These are phyloP conservation scores for Ampelocalamus luodianensis DNA, from an alignment of 176 grass and related monocot genomes.

Conservation along the genomic window DNA sequence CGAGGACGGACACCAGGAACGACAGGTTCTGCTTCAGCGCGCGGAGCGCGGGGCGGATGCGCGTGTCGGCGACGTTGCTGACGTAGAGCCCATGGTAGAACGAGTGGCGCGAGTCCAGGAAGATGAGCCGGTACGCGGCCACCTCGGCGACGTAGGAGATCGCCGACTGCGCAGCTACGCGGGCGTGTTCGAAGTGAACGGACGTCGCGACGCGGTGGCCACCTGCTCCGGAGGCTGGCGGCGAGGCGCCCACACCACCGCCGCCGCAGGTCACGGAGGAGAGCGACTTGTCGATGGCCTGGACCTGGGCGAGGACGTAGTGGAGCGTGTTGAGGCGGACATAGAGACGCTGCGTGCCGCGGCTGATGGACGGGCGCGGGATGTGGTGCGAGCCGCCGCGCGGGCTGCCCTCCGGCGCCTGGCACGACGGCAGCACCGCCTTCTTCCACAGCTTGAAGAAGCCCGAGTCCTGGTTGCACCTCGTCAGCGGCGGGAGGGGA, in stretches of 20 bases:
- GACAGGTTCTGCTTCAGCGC: constrained; percentile 77
- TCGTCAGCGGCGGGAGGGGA: constrained; percentile 66
- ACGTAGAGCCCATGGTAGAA: constrained; percentile 67
- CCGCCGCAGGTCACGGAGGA: constrained; percentile 30
- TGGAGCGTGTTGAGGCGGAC: constrained; percentile 94
- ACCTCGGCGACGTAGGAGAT: constrained; percentile 74
- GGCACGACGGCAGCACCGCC: constrained; percentile 70
- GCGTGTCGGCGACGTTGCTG: constrained; percentile 49
- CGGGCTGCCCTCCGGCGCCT: constrained; percentile 38
- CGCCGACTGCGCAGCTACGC: constrained; percentile 55
- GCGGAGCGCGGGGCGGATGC: constrained; percentile 63
- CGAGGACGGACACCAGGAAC: constrained; percentile 63
- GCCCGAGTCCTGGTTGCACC: constrained; percentile 88
- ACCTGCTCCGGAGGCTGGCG: not conserved
- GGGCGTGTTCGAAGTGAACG: constrained; percentile 52
- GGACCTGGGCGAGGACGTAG: constrained; percentile 66
- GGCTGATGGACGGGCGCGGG: constrained; percentile 81
- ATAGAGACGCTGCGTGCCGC: constrained; percentile 90
- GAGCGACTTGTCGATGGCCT: constrained; percentile 63
- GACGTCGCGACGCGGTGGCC: constrained; percentile 37
- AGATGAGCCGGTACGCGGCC: constrained; percentile 69
- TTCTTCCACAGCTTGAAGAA: constrained; percentile 82
- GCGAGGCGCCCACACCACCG: constrained; percentile 1
- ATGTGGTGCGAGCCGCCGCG: constrained; percentile 43
- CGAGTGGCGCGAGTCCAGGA: constrained; percentile 68